Conservation (phyloP, 2,329 filamentous ascomycete genomes). For the Pyricularia sp. region DNA sequence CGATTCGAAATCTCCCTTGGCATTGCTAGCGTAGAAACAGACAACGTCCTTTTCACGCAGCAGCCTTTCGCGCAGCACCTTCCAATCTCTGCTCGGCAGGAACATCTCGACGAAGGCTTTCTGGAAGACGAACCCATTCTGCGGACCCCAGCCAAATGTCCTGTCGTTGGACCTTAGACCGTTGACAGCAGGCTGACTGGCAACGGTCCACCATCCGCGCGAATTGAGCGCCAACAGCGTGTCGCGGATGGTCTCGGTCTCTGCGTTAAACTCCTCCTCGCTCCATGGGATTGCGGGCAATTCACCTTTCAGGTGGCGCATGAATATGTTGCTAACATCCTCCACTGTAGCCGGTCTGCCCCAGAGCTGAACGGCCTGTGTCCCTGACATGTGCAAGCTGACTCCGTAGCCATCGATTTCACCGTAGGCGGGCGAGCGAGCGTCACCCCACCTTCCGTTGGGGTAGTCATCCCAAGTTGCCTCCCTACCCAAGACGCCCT, state of each 20-base stretch:
- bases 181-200: slow-evolving; percentile 88
- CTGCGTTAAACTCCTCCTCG: slow-evolving; percentile 73
- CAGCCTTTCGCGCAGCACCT: slow-evolving; percentile 49
- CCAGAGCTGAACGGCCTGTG: slow-evolving; percentile 75
- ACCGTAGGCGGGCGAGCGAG: slow-evolving; percentile 83
- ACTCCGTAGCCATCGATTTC: slow-evolving; percentile 98
- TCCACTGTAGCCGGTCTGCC: slow-evolving; percentile 54
- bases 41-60: slow-evolving; percentile 47
- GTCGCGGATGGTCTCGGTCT: slow-evolving; percentile 68
- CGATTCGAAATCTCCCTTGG: slow-evolving; percentile 62
- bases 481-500: slow-evolving; percentile 78
- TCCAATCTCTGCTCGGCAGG: slow-evolving; percentile 62
- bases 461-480: slow-evolving; percentile 98
- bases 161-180: slow-evolving; percentile 63
- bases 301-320: slow-evolving; percentile 65
- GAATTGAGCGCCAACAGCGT: slow-evolving; percentile 65
- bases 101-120: slow-evolving; percentile 98
- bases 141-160: slow-evolving; percentile 87
- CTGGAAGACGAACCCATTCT: slow-evolving; percentile 89
- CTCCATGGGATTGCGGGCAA: slow-evolving; percentile 83
- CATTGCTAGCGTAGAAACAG: slow-evolving; percentile 80
- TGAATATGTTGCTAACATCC: slow-evolving; percentile 73
- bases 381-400: slow-evolving; percentile 81
- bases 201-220: slow-evolving; percentile 90
- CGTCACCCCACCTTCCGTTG: slow-evolving; percentile 90